phyloP scores from a whole-genome alignment of 75 land plant species.

The Sequoia sempervirens region DNA sequence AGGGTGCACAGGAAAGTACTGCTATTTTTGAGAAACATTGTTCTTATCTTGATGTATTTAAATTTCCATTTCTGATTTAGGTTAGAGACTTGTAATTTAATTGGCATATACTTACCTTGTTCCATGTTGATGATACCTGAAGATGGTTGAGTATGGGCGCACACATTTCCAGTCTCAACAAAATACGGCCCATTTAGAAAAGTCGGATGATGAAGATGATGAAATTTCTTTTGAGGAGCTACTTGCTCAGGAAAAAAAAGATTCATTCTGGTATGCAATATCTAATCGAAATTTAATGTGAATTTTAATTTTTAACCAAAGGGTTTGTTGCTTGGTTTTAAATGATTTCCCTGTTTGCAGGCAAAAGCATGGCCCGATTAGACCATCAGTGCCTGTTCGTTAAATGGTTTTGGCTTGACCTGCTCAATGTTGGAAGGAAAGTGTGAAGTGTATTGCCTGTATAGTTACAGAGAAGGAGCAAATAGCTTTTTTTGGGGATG shows the following conservation, averaged over 20 bases:
- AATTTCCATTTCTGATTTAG: neutral
- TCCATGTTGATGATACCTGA: neutral
- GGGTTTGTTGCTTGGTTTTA: neutral
- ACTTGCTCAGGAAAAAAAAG: conserved; percentile 79
- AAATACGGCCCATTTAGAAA: conserved; percentile 40
- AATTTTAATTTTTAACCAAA: neutral
- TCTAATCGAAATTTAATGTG: neutral
- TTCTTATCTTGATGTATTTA: neutral
- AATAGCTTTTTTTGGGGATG: neutral
- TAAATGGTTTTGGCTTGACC: neutral
- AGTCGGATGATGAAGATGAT: conserved; percentile 33
- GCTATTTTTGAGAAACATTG: neutral
- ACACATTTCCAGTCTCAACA: conserved; percentile 54
- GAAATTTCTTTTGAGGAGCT: conserved; percentile 82
- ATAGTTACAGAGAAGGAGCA: conserved; percentile 3
- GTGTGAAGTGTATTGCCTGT: neutral
- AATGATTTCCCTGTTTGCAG: conserved; percentile 5
- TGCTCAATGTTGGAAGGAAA: neutral
- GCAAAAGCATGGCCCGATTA: conserved; percentile 8
- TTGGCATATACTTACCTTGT: neutral
- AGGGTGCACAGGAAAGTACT: neutral
- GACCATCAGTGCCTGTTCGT: conserved; percentile 6
- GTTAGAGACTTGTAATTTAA: neutral
- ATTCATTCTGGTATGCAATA: conserved; percentile 61
- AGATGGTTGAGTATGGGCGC: conserved; percentile 74